Percentiles rank a stretch among this genome's conserved stretches.
phyloP scores from a whole-genome alignment of 495 filamentous ascomycete genomes.

The Penicillium arizonense region DNA sequence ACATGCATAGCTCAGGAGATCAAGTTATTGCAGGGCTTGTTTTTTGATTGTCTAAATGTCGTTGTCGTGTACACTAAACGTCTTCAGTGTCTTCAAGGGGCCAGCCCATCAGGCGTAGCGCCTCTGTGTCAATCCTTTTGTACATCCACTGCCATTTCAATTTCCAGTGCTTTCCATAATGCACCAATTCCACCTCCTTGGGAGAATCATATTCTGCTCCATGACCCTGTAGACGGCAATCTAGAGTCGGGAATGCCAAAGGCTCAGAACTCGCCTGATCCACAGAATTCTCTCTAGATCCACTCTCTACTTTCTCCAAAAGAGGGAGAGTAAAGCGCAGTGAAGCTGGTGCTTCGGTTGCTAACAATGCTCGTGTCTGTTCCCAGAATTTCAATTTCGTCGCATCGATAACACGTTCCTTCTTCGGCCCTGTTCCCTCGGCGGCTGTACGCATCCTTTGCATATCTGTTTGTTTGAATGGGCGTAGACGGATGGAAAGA shows the following conservation, averaged over 20 bases:
- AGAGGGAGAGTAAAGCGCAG: slow-evolving; percentile 41
- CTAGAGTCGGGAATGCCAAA: slow-evolving; percentile 34
- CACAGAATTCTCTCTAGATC: not conserved
- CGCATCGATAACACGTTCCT: not conserved
- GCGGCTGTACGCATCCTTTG: slow-evolving; percentile 17
- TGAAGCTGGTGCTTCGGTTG: slow-evolving; percentile 25
- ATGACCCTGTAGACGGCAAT: slow-evolving; percentile 13
- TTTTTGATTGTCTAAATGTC: slow-evolving; percentile 20
- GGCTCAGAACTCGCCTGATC: slow-evolving; percentile 12
- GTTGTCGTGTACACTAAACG: slow-evolving; percentile 29
- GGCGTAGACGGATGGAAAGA: slow-evolving; percentile 42
- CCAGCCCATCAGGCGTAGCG: slow-evolving; percentile 36
- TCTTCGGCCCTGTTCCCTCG: not conserved
- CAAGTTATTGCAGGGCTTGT: slow-evolving; percentile 13
- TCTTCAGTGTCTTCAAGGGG: slow-evolving; percentile 16
- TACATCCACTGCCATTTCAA: slow-evolving; percentile 45
- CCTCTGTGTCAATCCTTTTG: slow-evolving; percentile 41
- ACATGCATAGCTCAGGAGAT: slow-evolving; percentile 30
- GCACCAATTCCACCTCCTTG: slow-evolving; percentile 12
- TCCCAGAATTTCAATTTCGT: not conserved
- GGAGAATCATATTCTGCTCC: not conserved
- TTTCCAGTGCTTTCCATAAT: slow-evolving; percentile 12
- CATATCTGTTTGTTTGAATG: slow-evolving; percentile 50
- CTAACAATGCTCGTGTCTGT: slow-evolving; percentile 10
- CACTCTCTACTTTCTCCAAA: slow-evolving; percentile 14